Percentiles rank a stretch among this genome's conserved stretches.
Evolutionary conservation across 139 green algal species (phyloP).

Genomic region (Chlamydomonas sphaeroides): DNA sequence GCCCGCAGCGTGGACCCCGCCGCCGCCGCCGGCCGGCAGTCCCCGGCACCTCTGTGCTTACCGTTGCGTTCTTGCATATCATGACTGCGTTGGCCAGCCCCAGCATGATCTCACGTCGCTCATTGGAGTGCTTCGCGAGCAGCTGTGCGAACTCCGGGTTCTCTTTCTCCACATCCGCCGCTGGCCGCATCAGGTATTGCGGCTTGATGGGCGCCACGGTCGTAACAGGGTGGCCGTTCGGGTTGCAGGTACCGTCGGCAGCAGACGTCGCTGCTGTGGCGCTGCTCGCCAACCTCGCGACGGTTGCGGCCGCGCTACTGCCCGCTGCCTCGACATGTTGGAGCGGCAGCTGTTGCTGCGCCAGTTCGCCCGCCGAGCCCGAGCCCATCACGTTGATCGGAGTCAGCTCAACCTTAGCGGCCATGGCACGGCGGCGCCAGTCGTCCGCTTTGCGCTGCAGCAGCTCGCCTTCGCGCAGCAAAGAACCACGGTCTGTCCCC

Average conservation of each 20-base stretch:
- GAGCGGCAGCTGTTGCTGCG: too few relatives aligned
- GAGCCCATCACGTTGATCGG: too few relatives aligned
- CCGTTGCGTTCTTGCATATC: constrained; percentile 67
- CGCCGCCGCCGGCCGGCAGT: too few relatives aligned
- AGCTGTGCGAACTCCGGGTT: constrained; percentile 46
- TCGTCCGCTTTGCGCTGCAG: background rate
- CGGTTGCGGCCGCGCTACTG: too few relatives aligned
- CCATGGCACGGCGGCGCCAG: constrained; percentile 11
- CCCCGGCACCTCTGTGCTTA: too few relatives aligned
- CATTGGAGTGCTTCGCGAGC: constrained; percentile 32
- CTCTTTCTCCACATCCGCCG: constrained; percentile 28
- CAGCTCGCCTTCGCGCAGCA: background rate
- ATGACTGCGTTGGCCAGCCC: constrained; percentile 63
- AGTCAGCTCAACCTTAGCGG: too few relatives aligned
- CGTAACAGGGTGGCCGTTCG: constrained; percentile 34
- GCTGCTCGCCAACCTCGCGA: too few relatives aligned
- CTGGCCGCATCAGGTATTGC: constrained; percentile 33
- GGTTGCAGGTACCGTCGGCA: background rate
- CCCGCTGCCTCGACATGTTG: too few relatives aligned
- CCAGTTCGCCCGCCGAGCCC: too few relatives aligned
- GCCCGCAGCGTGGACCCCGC: too few relatives aligned
- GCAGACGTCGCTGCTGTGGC: too few relatives aligned
- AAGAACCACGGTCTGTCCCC: background rate
- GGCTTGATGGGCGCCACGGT: background rate
- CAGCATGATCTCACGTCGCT: constrained; percentile 60